A percentile compares a stretch with the other conserved stretches of the same genome.
Conservation (phyloP, 2,329 filamentous ascomycete species). For the Fusarium sp. region DNA sequence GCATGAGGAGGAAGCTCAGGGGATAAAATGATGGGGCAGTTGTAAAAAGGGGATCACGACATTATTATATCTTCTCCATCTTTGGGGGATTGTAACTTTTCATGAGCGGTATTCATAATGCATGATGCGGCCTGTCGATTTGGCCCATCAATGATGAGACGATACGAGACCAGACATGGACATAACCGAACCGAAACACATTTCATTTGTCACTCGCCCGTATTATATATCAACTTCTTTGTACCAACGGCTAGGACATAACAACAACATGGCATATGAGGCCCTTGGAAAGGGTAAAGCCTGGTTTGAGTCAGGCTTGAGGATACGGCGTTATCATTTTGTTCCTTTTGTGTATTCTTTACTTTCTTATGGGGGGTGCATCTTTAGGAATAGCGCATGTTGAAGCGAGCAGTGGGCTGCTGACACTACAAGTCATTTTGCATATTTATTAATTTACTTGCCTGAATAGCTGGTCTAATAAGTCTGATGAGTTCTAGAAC, state of each 20-base stretch:
- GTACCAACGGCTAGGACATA: conserved; percentile 39
- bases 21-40: conserved; percentile 12
- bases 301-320: conserved; percentile 31
- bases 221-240: conserved; percentile 42
- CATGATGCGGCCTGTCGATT: conserved; percentile 43
- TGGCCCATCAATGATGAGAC: conserved; percentile 44
- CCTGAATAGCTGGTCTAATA: conserved; percentile 18
- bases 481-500: neutral
- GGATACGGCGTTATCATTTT: conserved; percentile 35
- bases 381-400: conserved; percentile 27
- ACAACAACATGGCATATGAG: conserved; percentile 20
- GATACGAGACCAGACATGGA: conserved; percentile 46
- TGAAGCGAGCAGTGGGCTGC: conserved; percentile 42
- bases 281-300: conserved; percentile 13
- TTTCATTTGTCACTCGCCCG: conserved; percentile 43
- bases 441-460: conserved; percentile 37
- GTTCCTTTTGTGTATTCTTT: conserved; percentile 15
- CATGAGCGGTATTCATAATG: conserved; percentile 44
- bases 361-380: conserved; percentile 20
- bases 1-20: conserved; percentile 25
- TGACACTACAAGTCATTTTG: conserved; percentile 29
- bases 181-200: conserved; percentile 41
- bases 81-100: conserved; percentile 37
- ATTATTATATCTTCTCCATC: conserved; percentile 37
- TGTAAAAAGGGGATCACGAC: conserved; percentile 28